Evolutionary conservation across 345 rosid genomes (phyloP), one percentile per base, ranked within the genome.

Genomic region (Hirschfeldia incana): DNA sequence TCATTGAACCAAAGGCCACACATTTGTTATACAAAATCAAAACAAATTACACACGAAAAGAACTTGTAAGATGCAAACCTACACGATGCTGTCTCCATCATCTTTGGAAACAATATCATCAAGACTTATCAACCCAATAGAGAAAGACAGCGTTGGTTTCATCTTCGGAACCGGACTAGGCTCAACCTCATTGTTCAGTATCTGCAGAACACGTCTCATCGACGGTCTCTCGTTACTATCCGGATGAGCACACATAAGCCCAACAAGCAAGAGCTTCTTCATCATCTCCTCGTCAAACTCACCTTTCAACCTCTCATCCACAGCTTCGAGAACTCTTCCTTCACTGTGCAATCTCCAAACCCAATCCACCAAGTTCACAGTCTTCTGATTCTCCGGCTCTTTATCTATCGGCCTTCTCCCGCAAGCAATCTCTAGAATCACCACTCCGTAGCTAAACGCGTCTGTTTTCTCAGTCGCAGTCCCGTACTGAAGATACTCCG

Each of bases 401-500:
- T 89, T 85, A 87, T 90, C 99, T 34, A 91, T 91, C 6, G 98
- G 99, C 86, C 98, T 90, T 84, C 86, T 88, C 6, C 98, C 97
- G 49, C 97, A 95, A 46, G 94, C 93, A 82, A 91, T 86, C 78
- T 95, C 99, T 63, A 95, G 91, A 1, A 91, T 80, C 72, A 95
- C 97, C 39, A 93, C 94, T 6, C 98, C 99, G 26, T 84, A 95
- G 86, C 98, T 95, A 69, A 89, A 95, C 27, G 87, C 89, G 67
- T 93, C 99, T 5, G 97, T 93, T 58, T 86, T 95, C 86, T 89
- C 97, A 0, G 97, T 95, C 7, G 94, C 99, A 68, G 86, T 93
- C 3, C 99, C 99, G 58, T 84, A 89, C 33, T 95, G 99, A 58
- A 93, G 93, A 82, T 95, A 95, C 87, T 95, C 98, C 6, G 99